A percentile compares a stretch with the other conserved stretches of the same genome.
phyloP scores from a whole-genome alignment of 73 alveolate genomes.

The Stentor coeruleus region DNA sequence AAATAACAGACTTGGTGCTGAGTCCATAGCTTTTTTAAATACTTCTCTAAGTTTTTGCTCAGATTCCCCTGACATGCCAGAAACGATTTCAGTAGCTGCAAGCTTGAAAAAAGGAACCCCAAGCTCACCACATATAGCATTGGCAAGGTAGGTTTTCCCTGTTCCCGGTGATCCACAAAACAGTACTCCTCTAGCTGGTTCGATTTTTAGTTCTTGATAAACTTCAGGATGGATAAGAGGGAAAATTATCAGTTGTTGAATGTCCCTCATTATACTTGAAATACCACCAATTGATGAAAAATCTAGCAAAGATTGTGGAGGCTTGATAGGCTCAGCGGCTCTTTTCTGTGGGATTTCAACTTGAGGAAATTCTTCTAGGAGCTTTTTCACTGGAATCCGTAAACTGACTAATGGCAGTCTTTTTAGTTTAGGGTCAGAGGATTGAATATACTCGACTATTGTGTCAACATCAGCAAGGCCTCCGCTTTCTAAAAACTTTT shows the following conservation, averaged over 20 bases:
- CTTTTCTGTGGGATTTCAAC: neutral
- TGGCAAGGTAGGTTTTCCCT: slow-evolving; percentile 94
- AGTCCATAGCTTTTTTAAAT: slow-evolving; percentile 86
- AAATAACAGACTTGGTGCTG: slow-evolving; percentile 95
- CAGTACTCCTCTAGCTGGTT: slow-evolving; percentile 95
- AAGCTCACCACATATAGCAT: slow-evolving; percentile 82
- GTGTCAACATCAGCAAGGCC: neutral
- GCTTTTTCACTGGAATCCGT: neutral
- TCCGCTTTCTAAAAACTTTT: neutral
- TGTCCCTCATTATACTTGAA: slow-evolving; percentile 59
- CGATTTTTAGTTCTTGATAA: slow-evolving; percentile 75
- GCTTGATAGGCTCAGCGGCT: slow-evolving; percentile 19
- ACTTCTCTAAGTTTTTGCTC: slow-evolving; percentile 92
- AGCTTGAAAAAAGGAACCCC: slow-evolving; percentile 86
- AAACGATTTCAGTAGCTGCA: slow-evolving; percentile 96
- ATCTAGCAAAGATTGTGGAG: neutral
- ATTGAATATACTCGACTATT: neutral
- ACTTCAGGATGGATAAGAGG: slow-evolving; percentile 85
- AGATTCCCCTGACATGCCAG: slow-evolving; percentile 93
- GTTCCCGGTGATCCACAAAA: slow-evolving; percentile 97
- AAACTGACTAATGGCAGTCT: neutral
- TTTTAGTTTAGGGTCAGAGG: neutral
- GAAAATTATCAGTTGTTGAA: slow-evolving; percentile 76
- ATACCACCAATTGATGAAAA: slow-evolving; percentile 70
- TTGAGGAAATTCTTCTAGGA: neutral